Percentiles rank a stretch among this genome's conserved stretches.
Conservation (phyloP, 1,284 basidiomycete genomes). For the Trichosporon asahii region DNA sequence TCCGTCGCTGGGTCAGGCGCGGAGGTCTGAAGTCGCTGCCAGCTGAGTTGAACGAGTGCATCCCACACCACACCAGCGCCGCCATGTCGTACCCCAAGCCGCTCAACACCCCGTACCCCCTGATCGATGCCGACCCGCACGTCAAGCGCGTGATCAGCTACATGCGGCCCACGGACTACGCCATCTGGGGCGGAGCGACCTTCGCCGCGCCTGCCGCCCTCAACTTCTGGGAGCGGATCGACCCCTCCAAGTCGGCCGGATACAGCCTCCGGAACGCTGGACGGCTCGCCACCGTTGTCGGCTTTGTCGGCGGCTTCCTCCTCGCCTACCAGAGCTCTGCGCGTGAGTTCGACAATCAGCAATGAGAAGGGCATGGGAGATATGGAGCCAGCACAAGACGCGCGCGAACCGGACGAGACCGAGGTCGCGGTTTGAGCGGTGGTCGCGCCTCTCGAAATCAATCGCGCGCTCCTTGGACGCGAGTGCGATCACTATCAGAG, state of each 20-base stretch:
- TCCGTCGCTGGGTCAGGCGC: not conserved
- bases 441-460: not conserved
- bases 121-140: constrained; percentile 91
- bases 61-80: not conserved
- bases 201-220: constrained; percentile 55
- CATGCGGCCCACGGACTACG: constrained; percentile 85
- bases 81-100: constrained; percentile 53
- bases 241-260: constrained; percentile 43
- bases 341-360: constrained; percentile 57
- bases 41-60: not conserved
- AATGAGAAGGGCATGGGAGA: not conserved
- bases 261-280: constrained; percentile 46
- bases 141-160: constrained; percentile 82
- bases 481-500: not conserved
- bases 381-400: not conserved
- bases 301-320: constrained; percentile 81
- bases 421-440: not conserved
- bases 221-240: constrained; percentile 23
- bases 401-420: not conserved
- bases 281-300: constrained; percentile 61
- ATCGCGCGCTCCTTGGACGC: not conserved
- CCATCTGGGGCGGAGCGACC: constrained; percentile 73
- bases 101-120: constrained; percentile 69
- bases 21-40: too few relatives aligned
- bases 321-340: constrained; percentile 88